Evolutionary conservation across 257 asterid species (phyloP), one percentile per base, ranked within the genome.

Genomic region (Ehretia macrophylla): DNA sequence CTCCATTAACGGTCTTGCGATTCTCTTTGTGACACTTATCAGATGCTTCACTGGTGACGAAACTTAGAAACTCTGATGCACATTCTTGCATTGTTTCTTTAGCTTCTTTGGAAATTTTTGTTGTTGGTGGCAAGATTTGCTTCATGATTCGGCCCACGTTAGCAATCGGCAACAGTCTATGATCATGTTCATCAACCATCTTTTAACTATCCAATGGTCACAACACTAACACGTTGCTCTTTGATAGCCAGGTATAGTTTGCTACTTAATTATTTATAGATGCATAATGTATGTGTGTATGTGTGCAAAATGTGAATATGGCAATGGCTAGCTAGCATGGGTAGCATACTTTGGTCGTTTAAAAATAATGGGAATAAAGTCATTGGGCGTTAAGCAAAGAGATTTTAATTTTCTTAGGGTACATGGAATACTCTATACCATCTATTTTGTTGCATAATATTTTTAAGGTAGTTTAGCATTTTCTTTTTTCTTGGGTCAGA

Each of bases 81-180:
- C 90, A 83, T 62, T 80, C 90, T 68, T 85, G 95, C 66, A 83
- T 66, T 55, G 64, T 78, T 64, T 78, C 83, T 52, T 81, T 85
- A 44, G 87, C 84, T 44, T 85, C 90, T 67, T 76, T 83, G 0
- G 94, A 80, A 20, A 85, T 67, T 73, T 80, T 85, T 12, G 90
- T 85, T 11, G 49, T 66, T 5, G 75, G 64, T 38, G 90, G 94
- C 17, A 85, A 74, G 65, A 78, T 72, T 53, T 70, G 70, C 68
- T 74, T 82, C 94, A 85, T 85, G 52, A 85, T 76, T 75, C 90
- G 52, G 22, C 87, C 90, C 14, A 83, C 82, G 46, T 85, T 85
- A n/a, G 95, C 90, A n/a, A 85, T 78, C 1, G 95, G 95, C 19
- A 85, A 75, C 48, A 85, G 60, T 55, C 56, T 76, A 13, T 51